Base-by-base conservation (phyloP, 2,329 filamentous ascomycete genomes). In the Colletotrichum spaethianum region DNA sequence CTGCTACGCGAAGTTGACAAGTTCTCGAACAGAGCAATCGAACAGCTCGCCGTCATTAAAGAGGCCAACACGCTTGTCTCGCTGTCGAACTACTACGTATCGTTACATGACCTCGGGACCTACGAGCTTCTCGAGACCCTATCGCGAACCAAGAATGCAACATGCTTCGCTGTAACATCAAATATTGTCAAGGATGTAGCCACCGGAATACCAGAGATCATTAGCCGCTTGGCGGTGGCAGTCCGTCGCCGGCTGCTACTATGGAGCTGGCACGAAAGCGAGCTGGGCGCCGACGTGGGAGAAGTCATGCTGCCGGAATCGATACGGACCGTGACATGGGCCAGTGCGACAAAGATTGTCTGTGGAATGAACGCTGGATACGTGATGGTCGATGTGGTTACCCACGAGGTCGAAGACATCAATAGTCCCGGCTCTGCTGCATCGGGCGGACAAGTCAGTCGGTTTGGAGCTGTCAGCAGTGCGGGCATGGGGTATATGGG, bases 401-500 rank as follows among this genome's bases (percentile, higher is more conserved):
- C 86, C n/a, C 89, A 91, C 53, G 87, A 92, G 65, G 86, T 94
- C 1, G 91, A 91, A 73, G 94, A 98, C 67, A 93, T 99, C 72
- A 89, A 93, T 67, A 94, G 93, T 16, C 92, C 93, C 0, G 93
- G 93, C 44, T 89, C 90, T 52, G 92, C 92, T 31, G 87, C 88
- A 9, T 87, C 90, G 1, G 85, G 86, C 1, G 86, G 86, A 1
- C 92, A 93, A 75, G 90, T 89, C 2, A 92, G 91, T 67, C 90
- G 95, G 46, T 96, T 98, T 75, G 94, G 94, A 7, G 93, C 94
- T 2, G 92, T 96, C 74, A 93, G 93, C 72, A 93, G 92, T 66
- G 93, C 93, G 9, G 94, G 94, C 59, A 98, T 98, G 94, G 95
- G 95, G 55, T 98, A 98, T 79, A 97, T 98, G 89, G 96, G 96